Evolutionary conservation across 1,284 basidiomycete species (phyloP), one percentile per base, ranked within the genome.

Genomic region (Fistulinella staudtii): DNA sequence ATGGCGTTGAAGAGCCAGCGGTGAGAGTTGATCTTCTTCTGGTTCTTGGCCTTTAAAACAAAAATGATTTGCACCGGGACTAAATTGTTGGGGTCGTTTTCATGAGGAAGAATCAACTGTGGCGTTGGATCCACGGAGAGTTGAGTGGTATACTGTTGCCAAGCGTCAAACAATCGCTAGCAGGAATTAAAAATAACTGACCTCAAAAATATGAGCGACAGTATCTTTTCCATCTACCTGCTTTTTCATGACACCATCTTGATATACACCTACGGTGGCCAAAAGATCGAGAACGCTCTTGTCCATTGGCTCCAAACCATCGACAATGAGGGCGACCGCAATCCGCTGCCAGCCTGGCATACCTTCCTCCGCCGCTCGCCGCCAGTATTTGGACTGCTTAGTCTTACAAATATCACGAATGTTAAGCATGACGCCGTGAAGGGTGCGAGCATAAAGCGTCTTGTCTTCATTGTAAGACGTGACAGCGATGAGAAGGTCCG

Each of bases 1-100:
- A 99, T 85, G 7, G 92, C 95, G 58, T 98, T 97, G 77, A 99
- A 99, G 24, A 99, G 76, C 95, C 95, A 99, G 39, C 95, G 83
- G 66, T 94, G 92, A 50, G 87, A 92, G 61, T 95, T 96, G 71
- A 96, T 95, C 74, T 96, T 96, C 75, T 96, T 96, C 61, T 93
- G 86, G 68, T 98, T 98, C 73, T 96, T 92, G 27, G 93, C 92
- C 70, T 98, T 98, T 55, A 98, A 72, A 45, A 93, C 85, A 52
- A 98, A 82, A 53, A 98, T 96, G 56, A 98, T 89, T 64, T 96
- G 93, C 3, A 98, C 93, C 0, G 95, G 95, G 1, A 97, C 87
- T 18, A 98, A 67, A 65, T 97, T 97, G 67, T 90, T 89, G 10
- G 87, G 80, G 58, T 93, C 91, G 23, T 91, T 86, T 13, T 82